Evolutionary conservation across 768 basidiomycete species (phyloP).

Genomic region (Mycena kentingensis): DNA sequence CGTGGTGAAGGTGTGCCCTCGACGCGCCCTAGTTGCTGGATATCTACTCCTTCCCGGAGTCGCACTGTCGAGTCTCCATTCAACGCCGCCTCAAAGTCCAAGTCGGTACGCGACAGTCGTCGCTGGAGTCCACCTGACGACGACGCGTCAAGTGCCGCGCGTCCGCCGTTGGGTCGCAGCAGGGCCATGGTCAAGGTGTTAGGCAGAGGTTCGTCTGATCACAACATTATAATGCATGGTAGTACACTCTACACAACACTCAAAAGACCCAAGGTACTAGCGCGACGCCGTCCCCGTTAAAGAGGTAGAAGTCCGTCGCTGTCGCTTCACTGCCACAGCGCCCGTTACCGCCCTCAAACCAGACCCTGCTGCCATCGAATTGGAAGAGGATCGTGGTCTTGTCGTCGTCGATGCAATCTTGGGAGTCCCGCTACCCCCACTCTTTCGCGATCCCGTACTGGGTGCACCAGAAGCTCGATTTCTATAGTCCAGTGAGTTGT

Average conservation of each 20-base stretch:
- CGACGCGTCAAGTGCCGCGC: slow-evolving; percentile 33
- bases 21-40: slow-evolving; percentile 64
- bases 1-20: slow-evolving; percentile 46
- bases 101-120: slow-evolving; percentile 70
- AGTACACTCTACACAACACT: slow-evolving; percentile 1
- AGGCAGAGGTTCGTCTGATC: too few relatives aligned
- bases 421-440: slow-evolving; percentile 55
- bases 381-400: slow-evolving; percentile 74
- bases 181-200: slow-evolving; percentile 59
- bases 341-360: slow-evolving; percentile 34
- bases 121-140: slow-evolving; percentile 44
- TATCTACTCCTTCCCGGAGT: slow-evolving; percentile 71
- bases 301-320: slow-evolving; percentile 74
- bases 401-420: slow-evolving; percentile 77
- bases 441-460: slow-evolving; percentile 65
- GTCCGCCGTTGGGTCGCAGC: slow-evolving; percentile 54
- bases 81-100: slow-evolving; percentile 82
- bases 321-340: slow-evolving; percentile 70
- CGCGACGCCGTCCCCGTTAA: slow-evolving; percentile 38
- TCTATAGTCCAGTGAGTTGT: slow-evolving; percentile 38
- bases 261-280: slow-evolving; percentile 12
- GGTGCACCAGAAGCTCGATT: slow-evolving; percentile 82
- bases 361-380: slow-evolving; percentile 50
- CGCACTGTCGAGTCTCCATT: slow-evolving; percentile 65
- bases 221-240: slow-evolving; percentile 3